Percentiles rank a stretch among this genome's conserved stretches.
These are phyloP conservation scores for Peronospora tabacina DNA, from an alignment of 352 stramenopile species.

Conservation along the genomic window DNA sequence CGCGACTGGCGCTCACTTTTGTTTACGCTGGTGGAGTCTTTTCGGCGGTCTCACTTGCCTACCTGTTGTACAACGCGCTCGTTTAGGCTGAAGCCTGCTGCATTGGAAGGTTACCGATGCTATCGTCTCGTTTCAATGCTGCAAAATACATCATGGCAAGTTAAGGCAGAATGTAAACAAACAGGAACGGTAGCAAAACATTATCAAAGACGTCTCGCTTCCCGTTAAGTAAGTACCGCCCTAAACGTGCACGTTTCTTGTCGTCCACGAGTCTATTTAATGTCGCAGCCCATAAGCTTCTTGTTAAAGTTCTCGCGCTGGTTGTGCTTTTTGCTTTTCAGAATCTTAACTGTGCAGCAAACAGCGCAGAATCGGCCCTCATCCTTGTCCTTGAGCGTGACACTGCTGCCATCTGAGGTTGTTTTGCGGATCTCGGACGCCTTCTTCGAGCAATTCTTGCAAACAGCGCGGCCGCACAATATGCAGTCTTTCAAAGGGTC, in stretches of 20 bases:
- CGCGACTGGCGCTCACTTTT: constrained; percentile 42
- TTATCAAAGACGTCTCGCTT: constrained; percentile 30
- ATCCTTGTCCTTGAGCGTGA: constrained; percentile 50
- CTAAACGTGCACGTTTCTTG: constrained; percentile 2
- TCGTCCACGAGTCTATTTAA: constrained; percentile 42
- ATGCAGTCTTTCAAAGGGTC: constrained; percentile 69
- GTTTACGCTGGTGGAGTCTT: constrained; percentile 44
- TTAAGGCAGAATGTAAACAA: constrained; percentile 2
- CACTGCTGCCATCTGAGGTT: constrained; percentile 30
- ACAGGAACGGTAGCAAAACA: constrained; percentile 14
- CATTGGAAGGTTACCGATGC: not conserved
- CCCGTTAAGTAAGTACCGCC: constrained; percentile 29
- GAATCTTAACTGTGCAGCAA: constrained; percentile 69
- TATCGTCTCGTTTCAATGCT: constrained; percentile 17
- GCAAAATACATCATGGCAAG: not conserved
- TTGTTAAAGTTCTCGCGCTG: constrained; percentile 70
- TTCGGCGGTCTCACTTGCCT: constrained; percentile 57
- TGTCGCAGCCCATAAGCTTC: constrained; percentile 60
- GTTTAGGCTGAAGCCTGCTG: constrained; percentile 8
- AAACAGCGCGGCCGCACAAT: constrained; percentile 67
- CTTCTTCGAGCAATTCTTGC: constrained; percentile 81
- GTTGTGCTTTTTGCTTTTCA: constrained; percentile 70
- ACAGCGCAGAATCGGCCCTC: constrained; percentile 58
- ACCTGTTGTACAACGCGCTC: constrained; percentile 55
- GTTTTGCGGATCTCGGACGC: constrained; percentile 55